Evolutionary conservation across 1,284 basidiomycete species (phyloP), one percentile per base, ranked within the genome.

Genomic region (Apiotrichum domesticum): DNA sequence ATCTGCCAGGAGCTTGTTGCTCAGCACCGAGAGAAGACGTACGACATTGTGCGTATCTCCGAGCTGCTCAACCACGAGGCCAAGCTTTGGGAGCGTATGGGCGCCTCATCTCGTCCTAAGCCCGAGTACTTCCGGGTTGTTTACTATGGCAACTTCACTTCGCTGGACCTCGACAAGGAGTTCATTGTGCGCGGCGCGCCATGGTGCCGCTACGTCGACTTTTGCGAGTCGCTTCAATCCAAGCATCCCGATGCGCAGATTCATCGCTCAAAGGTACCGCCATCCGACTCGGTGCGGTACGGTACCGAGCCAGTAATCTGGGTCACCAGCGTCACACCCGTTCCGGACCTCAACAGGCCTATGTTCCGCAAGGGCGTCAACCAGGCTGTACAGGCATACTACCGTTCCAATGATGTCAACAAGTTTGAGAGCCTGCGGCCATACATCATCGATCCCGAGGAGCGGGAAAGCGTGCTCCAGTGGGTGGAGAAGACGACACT

Each of bases 401-500:
- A 64, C 55, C 52, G 62, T 41, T 46, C 51, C 63, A 92, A 90
- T 67, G 86, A 83, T 33, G 83, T 92, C 71, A 87, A 85, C 62
- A 66, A 85, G n/a, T 94, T 93, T 77, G 88, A 87, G 56, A 87
- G 83, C 57, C 83, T 84, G 3, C 83, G 90, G 7, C 84, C 85
- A 40, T 79, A 89, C 53, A 80, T 81, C 54, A 86, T 85, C 70
- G 81, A 80, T 54, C 78, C 78, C n/a, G 85, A 86, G 66, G 68
- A 71, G 40, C 58, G 56, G n/a, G 66, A 70, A 35, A 53, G 63
- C 6, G 66, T 72, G 3, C 86, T 92, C 72, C 76, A 82, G 1
- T 97, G 92, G 92, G 78, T 87, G 0, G 91, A 96, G 72, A 97
- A 94, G 79, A 88, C 86, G 0, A 86, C 85, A 61, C 84, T 87